phyloP scores from a whole-genome alignment of 1,284 basidiomycete genomes.

The Malassezia sympodialis region DNA sequence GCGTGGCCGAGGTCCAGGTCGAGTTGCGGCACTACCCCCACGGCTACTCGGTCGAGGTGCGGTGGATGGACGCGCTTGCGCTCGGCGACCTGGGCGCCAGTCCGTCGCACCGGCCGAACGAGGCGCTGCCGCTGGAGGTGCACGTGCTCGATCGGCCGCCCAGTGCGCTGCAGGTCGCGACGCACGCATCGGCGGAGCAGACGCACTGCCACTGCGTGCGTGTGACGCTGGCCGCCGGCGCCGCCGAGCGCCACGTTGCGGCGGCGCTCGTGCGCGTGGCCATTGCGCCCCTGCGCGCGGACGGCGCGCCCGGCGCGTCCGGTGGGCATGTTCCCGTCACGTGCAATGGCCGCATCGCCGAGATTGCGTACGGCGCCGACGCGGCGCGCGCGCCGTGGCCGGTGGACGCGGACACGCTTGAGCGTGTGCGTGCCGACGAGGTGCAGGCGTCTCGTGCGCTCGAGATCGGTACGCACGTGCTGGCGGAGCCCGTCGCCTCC shows the following conservation, averaged over 20 bases:
- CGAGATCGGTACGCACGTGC: constrained; percentile 10
- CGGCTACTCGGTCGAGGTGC: constrained; percentile 38
- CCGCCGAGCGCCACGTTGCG: neutral
- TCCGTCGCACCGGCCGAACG: constrained; percentile 1
- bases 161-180: constrained; percentile 42
- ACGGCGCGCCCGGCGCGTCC: neutral
- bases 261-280: constrained; percentile 21
- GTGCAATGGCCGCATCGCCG: constrained; percentile 15
- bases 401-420: constrained; percentile 5
- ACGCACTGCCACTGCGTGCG: constrained; percentile 41
- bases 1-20: constrained; percentile 37
- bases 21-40: constrained; percentile 41
- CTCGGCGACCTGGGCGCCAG: neutral
- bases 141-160: constrained; percentile 38
- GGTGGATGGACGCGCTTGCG: constrained; percentile 13
- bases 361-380: constrained; percentile 16
- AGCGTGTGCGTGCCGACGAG: neutral
- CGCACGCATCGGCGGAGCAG: constrained; percentile 32
- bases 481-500: constrained; percentile 4
- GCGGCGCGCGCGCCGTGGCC: neutral
- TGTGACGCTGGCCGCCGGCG: constrained; percentile 22
- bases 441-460: neutral
- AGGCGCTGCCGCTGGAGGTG: constrained; percentile 25
- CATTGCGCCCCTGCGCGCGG: constrained; percentile 13
- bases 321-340: constrained; percentile 16